Percentiles rank a stretch among this genome's conserved stretches.
Evolutionary conservation across 805 yeast species (phyloP).

Genomic region (Wickerhamomyces hampshirensis): DNA sequence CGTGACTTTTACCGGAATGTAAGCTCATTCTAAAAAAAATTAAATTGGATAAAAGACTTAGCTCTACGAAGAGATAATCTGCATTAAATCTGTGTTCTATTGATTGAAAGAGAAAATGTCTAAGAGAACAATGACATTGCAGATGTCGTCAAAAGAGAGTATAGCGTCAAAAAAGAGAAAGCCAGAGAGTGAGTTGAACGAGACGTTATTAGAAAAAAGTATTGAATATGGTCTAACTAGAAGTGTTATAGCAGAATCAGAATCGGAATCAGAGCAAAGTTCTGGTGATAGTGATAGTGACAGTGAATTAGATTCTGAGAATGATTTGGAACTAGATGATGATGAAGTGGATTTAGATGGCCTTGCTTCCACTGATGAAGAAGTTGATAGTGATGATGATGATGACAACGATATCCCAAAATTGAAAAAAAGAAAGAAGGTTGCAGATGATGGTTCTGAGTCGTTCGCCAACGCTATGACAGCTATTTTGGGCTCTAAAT

Average conservation of each 20-base stretch:
- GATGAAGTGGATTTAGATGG: conserved; percentile 9
- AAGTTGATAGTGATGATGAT: conserved; percentile 19
- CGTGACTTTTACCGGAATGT: too few relatives aligned
- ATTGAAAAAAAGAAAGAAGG: conserved; percentile 52
- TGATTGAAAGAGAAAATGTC: conserved; percentile 17
- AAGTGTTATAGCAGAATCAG: not conserved
- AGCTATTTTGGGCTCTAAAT: conserved; percentile 77
- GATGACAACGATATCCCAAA: conserved; percentile 38
- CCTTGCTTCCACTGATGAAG: conserved; percentile 10
- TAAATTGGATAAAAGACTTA: too few relatives aligned
- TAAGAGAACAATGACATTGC: conserved; percentile 17
- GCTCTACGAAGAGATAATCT: too few relatives aligned
- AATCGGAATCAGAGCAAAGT: conserved; percentile 6
- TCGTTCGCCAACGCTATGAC: conserved; percentile 78
- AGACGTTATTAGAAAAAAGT: not conserved
- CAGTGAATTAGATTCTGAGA: conserved; percentile 7
- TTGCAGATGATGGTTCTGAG: conserved; percentile 64
- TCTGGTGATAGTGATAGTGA: conserved; percentile 11
- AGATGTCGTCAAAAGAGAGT: conserved; percentile 9
- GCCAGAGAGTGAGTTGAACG: not conserved
- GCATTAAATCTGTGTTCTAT: too few relatives aligned
- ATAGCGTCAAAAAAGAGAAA: not conserved
- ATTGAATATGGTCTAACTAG: too few relatives aligned
- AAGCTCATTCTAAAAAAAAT: too few relatives aligned
- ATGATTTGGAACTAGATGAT: conserved; percentile 3